Evolutionary conservation across 2,329 filamentous ascomycete genomes (phyloP), one percentile per base, ranked within the genome.

Genomic region (Curvularia sp.): DNA sequence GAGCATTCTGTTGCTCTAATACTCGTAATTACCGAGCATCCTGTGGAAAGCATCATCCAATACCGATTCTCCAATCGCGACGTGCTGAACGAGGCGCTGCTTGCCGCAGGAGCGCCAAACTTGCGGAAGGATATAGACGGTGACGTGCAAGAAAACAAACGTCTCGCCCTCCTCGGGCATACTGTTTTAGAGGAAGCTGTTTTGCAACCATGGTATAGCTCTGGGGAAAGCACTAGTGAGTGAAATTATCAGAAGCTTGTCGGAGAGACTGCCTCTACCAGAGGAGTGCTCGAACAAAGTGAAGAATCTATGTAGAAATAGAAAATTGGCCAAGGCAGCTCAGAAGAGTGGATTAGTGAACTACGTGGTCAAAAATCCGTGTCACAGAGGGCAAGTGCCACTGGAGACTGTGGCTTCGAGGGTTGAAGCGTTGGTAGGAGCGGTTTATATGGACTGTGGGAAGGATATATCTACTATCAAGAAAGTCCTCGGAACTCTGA

Each of bases 401-500:
- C 42, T 26, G 7, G 24, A 46, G 42, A 46, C 42, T 28, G 42
- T 22, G 26, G 42, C 42, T 8, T 46, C 42, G 9, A 46, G 22
- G n/a, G 26, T 46, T 46, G 42, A 46, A n/a, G 42, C 22, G 5
- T 22, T 46, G 10, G 42, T 46, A n/a, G 42, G 42, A 46, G 42
- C 42, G 3, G 42, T 46, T 26, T 46, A 46, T 46, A 3, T 46
- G 6, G 42, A 46, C n/a, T 15, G 24, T 46, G 42, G 42, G 28
- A n/a, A 46, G 24, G 42, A 46, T 12, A 46, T 46, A 46, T 46
- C 42, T 3, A 46, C 5, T 20, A 22, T 46, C 24, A 13, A 30
- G 9, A 1, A 46, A 30, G 42, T 18, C 15, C 42, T 46, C 10
- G 24, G 18, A 18, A 18, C 18, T 18, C 18, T 18, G 18, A 18